phyloP scores from a whole-genome alignment of 225 moss, liverwort and hornwort species.

The Sphagnum tenellum region DNA sequence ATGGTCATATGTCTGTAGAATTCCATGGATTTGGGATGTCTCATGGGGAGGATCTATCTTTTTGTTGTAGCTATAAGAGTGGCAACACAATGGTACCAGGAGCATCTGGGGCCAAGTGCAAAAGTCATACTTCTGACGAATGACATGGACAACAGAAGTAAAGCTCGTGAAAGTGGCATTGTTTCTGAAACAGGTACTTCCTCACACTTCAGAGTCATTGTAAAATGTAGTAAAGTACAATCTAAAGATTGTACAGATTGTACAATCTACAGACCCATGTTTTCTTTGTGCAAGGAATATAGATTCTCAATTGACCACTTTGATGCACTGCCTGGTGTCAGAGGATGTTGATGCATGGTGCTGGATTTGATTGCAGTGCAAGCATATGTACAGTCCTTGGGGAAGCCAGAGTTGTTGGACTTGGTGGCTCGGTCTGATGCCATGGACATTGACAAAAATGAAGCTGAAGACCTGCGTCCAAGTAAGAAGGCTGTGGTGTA shows the following conservation, averaged over 20 bases:
- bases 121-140: slow-evolving; percentile 79
- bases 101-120: slow-evolving; percentile 54
- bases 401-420: slow-evolving; percentile 79
- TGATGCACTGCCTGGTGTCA: not conserved
- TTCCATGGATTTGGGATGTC: too few species aligned
- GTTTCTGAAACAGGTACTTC: slow-evolving; percentile 65
- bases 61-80: slow-evolving; percentile 78
- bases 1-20: too few species aligned
- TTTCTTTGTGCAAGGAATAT: not conserved
- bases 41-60: not conserved
- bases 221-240: not conserved
- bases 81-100: slow-evolving; percentile 87
- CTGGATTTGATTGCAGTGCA: slow-evolving; percentile 42
- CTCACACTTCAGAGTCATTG: slow-evolving; percentile 1
- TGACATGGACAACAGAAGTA: slow-evolving; percentile 82
- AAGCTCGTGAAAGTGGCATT: slow-evolving; percentile 72
- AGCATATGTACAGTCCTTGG: slow-evolving; percentile 72
- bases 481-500: slow-evolving; percentile 82
- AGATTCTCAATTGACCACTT: too few species aligned
- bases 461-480: slow-evolving; percentile 66
- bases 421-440: slow-evolving; percentile 63
- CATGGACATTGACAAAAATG: slow-evolving; percentile 51
- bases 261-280: not conserved
- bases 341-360: not conserved
- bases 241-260: not conserved